phyloP scores from a whole-genome alignment of 2,329 filamentous ascomycete genomes.

The Ophiostoma ips region DNA sequence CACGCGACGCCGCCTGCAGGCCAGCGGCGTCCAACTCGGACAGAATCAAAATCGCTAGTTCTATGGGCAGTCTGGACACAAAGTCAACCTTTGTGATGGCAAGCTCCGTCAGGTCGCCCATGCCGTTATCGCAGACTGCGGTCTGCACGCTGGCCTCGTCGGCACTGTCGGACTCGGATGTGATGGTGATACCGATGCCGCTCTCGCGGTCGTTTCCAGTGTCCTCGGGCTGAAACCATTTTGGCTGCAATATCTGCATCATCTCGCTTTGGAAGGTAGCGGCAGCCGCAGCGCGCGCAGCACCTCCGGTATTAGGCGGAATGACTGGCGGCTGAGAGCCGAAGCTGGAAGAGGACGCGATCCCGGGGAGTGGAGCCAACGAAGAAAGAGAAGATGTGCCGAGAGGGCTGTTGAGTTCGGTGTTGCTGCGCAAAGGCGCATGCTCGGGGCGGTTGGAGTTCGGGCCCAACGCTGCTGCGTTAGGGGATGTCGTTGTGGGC shows the following conservation, averaged over 20 bases:
- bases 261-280: slow-evolving; percentile 37
- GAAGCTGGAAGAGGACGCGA: slow-evolving; percentile 29
- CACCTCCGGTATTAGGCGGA: slow-evolving; percentile 44
- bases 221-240: slow-evolving; percentile 22
- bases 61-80: slow-evolving; percentile 37
- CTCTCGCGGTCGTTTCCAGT: slow-evolving; percentile 46
- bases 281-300: slow-evolving; percentile 44
- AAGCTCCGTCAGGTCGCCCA: slow-evolving; percentile 18
- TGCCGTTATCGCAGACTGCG: slow-evolving; percentile 9
- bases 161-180: slow-evolving; percentile 23
- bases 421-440: neutral
- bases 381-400: neutral
- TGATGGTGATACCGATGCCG: slow-evolving; percentile 47
- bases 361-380: neutral
- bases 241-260: neutral
- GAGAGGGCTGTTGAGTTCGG: neutral
- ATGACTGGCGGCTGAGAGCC: slow-evolving; percentile 45
- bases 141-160: slow-evolving; percentile 16
- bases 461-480: no score
- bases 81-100: slow-evolving; percentile 44
- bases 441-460: neutral
- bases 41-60: slow-evolving; percentile 46
- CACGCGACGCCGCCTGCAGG: slow-evolving; percentile 33
- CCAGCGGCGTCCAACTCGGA: slow-evolving; percentile 39
- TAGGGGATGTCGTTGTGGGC: no score